Base-by-base conservation (phyloP, 768 basidiomycete genomes). In the Ramaria sp. region DNA sequence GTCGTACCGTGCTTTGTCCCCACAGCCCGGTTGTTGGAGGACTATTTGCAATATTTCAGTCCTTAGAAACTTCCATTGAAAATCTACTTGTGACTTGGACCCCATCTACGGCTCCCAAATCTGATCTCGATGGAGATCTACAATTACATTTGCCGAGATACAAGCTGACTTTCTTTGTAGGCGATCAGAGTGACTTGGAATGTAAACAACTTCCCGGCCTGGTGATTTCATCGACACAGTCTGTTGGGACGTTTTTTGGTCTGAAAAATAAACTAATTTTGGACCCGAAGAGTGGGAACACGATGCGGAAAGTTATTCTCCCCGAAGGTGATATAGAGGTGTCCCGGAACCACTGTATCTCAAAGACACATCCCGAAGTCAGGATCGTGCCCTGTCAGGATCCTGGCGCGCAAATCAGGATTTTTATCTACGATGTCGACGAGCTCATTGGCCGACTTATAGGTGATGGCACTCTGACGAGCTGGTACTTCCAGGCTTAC, bases 161-260 rank as follows among this genome's bases (percentile, higher is more conserved):
- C 48, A 61, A 63, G 1, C 61, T 78, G 7, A 64, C 67, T 0
- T 78, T 78, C 51, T 69, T 68, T 44, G 34, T 74, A 22, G 65
- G 69, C 28, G 43, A 62, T 0, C 61, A 61, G 15, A 15, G 45
- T 10, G 12, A 32, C 9, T 12, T 62, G 3, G 56, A 52, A 41
- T 61, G 52, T 50, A 32, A 32, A 27, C 57, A 61, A 22, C 41
- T 61, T 18, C 58, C 60, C 5, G 51, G 59, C 5, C 45, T 56
- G 22, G 18, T 38, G 5, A 64, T 77, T n/a, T 73, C 76, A 50
- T 1, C 49, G 1, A 48, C 64, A 36, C 78, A 78, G 55, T 73
- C 66, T 1, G 62, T 63, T 1, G 74, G 74, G 0, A 71, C 73
- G 1, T 61, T 79, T 59, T 67, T 75, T 34, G 78, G 77, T 15